phyloP scores from a whole-genome alignment of 352 stramenopile genomes.

The Phytopythium chamaehyphon region DNA sequence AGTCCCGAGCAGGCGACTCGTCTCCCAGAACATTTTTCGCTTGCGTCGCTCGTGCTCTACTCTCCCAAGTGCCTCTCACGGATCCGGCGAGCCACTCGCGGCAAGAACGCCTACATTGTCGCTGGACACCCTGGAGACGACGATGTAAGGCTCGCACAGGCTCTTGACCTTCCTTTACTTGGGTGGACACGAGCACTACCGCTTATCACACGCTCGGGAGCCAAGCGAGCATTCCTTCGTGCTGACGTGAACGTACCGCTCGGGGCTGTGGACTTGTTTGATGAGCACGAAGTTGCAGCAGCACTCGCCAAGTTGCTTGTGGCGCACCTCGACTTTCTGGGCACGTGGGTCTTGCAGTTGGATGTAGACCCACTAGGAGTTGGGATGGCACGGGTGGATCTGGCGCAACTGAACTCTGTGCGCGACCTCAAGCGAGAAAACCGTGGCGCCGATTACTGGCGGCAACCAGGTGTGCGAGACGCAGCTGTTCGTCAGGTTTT shows the following conservation, averaged over 20 bases:
- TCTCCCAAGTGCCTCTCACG: constrained; percentile 73
- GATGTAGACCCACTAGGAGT: constrained; percentile 73
- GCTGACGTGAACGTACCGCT: constrained; percentile 84
- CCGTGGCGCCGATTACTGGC: constrained; percentile 60
- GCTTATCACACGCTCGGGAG: constrained; percentile 71
- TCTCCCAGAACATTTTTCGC: constrained; percentile 80
- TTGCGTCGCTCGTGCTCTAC: constrained; percentile 80
- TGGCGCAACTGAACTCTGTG: constrained; percentile 52
- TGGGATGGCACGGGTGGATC: constrained; percentile 62
- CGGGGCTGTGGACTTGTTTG: constrained; percentile 87
- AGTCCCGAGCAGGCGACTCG: constrained; percentile 76
- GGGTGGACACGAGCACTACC: constrained; percentile 51
- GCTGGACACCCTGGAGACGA: constrained; percentile 65
- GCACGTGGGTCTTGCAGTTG: constrained; percentile 75
- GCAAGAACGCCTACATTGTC: constrained; percentile 76
- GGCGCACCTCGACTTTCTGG: constrained; percentile 68
- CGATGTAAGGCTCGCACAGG: constrained; percentile 76
- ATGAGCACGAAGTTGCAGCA: constrained; percentile 81
- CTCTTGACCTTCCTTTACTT: constrained; percentile 76
- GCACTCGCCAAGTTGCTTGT: constrained; percentile 85
- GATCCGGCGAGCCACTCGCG: constrained; percentile 52
- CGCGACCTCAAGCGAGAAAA: constrained; percentile 61
- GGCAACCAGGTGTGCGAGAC: constrained; percentile 59
- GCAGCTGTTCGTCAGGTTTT: constrained; percentile 49
- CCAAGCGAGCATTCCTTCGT: constrained; percentile 77